These are phyloP conservation scores for Zizania latifolia DNA, from an alignment of 176 grass and related monocot species.

Conservation along the genomic window DNA sequence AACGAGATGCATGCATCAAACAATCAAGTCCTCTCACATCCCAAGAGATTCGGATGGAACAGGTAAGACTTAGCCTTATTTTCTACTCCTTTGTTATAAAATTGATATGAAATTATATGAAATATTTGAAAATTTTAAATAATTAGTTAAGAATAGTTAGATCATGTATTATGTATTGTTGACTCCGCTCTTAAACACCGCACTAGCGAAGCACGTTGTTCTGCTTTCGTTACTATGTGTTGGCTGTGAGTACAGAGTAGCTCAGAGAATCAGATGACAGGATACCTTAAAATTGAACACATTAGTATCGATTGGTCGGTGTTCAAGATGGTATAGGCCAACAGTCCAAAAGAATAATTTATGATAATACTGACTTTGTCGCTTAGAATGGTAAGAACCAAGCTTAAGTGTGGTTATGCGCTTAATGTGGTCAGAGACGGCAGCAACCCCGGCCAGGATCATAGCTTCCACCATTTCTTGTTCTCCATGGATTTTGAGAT, in stretches of 20 bases:
- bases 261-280: too few relatives aligned
- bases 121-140: too few relatives aligned
- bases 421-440: not conserved
- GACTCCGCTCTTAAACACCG: too few relatives aligned
- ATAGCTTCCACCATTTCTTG: slow-evolving; percentile 86
- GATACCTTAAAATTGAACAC: not conserved
- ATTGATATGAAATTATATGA: too few relatives aligned
- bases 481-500: slow-evolving; percentile 67
- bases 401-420: not conserved
- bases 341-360: not conserved
- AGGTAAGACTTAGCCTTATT: too few relatives aligned
- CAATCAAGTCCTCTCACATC: too few relatives aligned
- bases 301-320: not conserved
- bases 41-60: too few relatives aligned
- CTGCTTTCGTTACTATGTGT: not conserved
- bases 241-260: not conserved
- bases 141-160: too few relatives aligned
- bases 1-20: too few relatives aligned
- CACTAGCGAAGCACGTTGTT: not conserved
- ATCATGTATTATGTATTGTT: too few relatives aligned
- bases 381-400: not conserved
- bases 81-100: too few relatives aligned
- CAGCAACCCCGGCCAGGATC: not conserved
- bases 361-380: not conserved
- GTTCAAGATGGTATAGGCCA: too few relatives aligned